Evolutionary conservation across 2,329 filamentous ascomycete genomes (phyloP).

Genomic region (Didymellaceae sp.): DNA sequence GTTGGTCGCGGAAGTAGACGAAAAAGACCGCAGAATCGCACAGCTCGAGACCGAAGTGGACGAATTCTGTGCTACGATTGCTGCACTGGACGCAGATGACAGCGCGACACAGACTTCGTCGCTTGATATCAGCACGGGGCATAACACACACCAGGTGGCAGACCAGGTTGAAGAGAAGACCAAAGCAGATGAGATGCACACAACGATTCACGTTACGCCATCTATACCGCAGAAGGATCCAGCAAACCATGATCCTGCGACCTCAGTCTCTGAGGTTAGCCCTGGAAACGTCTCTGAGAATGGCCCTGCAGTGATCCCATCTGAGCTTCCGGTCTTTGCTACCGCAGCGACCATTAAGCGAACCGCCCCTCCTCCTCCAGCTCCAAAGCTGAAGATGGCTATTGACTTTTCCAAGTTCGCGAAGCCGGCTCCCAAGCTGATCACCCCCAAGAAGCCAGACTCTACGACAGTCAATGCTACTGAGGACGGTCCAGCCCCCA

Average conservation of each 20-base stretch:
- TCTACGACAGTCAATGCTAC: not conserved
- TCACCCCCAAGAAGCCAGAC: not conserved
- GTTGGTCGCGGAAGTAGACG: conserved; percentile 19
- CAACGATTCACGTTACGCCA: too few relatives aligned
- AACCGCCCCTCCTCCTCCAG: conserved; percentile 23
- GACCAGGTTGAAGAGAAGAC: not conserved
- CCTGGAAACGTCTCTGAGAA: too few relatives aligned
- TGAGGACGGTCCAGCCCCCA: conserved; percentile 16
- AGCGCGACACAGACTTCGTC: not conserved
- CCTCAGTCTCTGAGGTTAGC: not conserved
- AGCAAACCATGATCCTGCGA: not conserved
- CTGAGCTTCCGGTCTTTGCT: conserved; percentile 19
- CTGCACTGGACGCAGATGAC: conserved; percentile 14
- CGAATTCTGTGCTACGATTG: conserved; percentile 13
- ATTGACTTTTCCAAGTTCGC: conserved; percentile 31
- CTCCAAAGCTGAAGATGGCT: conserved; percentile 29
- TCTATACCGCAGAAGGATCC: too few relatives aligned
- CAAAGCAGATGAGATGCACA: not conserved
- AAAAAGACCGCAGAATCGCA: conserved; percentile 25
- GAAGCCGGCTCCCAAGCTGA: conserved; percentile 7
- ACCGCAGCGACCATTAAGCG: conserved; percentile 30
- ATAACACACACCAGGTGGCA: not conserved
- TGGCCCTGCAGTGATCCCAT: conserved; percentile 1
- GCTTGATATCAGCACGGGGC: not conserved
- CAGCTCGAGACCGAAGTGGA: conserved; percentile 21